Evolutionary conservation across 176 grass and related monocot species (phyloP), one percentile per base, ranked within the genome.

Genomic region (Tuctoria greenei): DNA sequence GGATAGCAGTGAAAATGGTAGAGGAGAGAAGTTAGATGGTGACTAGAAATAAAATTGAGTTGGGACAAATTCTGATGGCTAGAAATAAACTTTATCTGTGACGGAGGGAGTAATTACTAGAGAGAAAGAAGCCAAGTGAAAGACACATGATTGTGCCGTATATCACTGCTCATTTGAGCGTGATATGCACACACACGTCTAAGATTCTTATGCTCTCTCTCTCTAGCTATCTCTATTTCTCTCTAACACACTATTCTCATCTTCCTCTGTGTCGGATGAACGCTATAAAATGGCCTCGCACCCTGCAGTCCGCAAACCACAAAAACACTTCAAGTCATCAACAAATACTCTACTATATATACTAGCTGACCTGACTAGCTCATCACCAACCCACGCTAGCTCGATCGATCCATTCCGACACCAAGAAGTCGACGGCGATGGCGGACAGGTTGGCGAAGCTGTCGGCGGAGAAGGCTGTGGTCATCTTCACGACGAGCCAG

Each of bases 391-490:
- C 52, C 26, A 16, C 44, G 26, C 27, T 67, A 73, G 50, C 61
- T 42, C 14, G 5, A 12, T 41, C 20, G 31, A 15, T 37, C 16
- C 56, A 9, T 59, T 60, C 12, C 11, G 6, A 8, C 3, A 7
- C 6, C n/a, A 57, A 57, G 36, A 17, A 2, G n/a, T n/a, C n/a
- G 16, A 3, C 44, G 9, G 8, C 3, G 5, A 67, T 58, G 42
- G 87, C 84, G 58, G 86, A 92, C n/a, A 86, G 51, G 66, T 86
- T 92, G 75, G 42, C 76, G 15, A 83, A 39, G 86, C 73, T 92
- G 18, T 88, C 82, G 51, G 20, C 75, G 3, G 79, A 92, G 70
- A 82, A 75, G 80, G 90, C 86, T 7, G 82, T 92, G 50, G 90
- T 88, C 59, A 80, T 88, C 49, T 88, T 92, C 75, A 88, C 74